These are phyloP conservation scores for Huntiella abstrusa DNA, from an alignment of 2,329 filamentous ascomycete genomes.

Conservation along the genomic window DNA sequence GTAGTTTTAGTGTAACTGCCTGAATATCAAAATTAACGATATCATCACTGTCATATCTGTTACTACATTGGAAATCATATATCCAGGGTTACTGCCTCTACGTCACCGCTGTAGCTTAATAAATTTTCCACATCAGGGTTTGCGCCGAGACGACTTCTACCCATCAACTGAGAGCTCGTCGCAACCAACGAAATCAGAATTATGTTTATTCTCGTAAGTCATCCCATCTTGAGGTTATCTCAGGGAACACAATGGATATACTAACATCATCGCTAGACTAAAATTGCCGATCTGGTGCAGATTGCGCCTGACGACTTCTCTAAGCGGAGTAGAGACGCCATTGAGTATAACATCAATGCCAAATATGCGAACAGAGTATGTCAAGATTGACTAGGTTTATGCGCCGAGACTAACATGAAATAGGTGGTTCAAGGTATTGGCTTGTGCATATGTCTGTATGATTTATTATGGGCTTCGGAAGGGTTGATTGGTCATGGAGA, in stretches of 20 bases:
- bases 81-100: no score
- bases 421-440: constrained; percentile 84
- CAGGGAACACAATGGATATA: background rate
- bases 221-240: background rate
- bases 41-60: no score
- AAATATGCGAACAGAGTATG: constrained; percentile 85
- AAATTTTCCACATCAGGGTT: constrained; percentile 3
- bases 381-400: background rate
- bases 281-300: constrained; percentile 84
- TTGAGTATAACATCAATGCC: constrained; percentile 90
- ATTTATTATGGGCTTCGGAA: constrained; percentile 75
- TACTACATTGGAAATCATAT: no score
- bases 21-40: no score
- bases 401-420: background rate
- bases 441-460: constrained; percentile 83
- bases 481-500: constrained; percentile 85
- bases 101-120: background rate
- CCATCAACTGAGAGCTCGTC: background rate
- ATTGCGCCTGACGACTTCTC: constrained; percentile 78
- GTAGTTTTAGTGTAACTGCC: no score
- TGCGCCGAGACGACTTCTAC: background rate
- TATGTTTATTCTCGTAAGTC: constrained; percentile 32
- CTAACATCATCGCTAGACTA: constrained; percentile 41
- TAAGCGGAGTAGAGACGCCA: constrained; percentile 62
- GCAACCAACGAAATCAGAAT: background rate